Base-by-base conservation (phyloP, 176 grass and related monocot species). In the Rhynchospora tenuis region DNA sequence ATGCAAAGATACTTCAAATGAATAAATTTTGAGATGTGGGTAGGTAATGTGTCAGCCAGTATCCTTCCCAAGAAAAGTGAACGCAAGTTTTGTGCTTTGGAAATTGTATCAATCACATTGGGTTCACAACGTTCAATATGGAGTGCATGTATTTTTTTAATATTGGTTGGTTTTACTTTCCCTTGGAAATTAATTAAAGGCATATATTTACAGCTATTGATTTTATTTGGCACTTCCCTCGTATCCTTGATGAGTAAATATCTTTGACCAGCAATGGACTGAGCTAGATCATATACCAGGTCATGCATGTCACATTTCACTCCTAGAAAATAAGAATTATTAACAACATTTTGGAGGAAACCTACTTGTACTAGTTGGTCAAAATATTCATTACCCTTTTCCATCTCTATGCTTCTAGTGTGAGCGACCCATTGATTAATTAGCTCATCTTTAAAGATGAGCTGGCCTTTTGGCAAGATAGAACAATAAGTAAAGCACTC, bases 341-440 rank as follows among this genome's bases (percentile, higher is more conserved):
- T 4, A 38, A 2, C 1, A 2, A 10, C 38, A 28, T 86, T 67
- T 69, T 87, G 80, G 9, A 84, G 13, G 68, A 88, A 88, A 7
- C 38, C 58, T 12, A 84, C 38, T 59, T 74, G 20, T 23, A 88
- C 69, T 31, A 88, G 81, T 29, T 59, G 67, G 47, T 72, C 23
- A 59, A 88, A 76, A 42, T 28, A 47, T 4, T 51, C 4, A 0
- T 69, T 0, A 14, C 7, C 33, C 2, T 0, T 1, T 2, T 0
- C 7, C 0, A 4, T 31, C 84, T 51, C 44, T 74, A 75, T 45
- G 59, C 88, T 38, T 38, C 33, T 38, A 2, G 33, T 38, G 44
- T 86, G 84, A 71, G 84, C 79, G 16, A 86, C 82, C 88, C 88
- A 89, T 26, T 23, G 83, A 13, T 47, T 62, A 64, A 85, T 85